Evolutionary conservation across 495 filamentous ascomycete species (phyloP).

Genomic region (Apodospora peruviana): DNA sequence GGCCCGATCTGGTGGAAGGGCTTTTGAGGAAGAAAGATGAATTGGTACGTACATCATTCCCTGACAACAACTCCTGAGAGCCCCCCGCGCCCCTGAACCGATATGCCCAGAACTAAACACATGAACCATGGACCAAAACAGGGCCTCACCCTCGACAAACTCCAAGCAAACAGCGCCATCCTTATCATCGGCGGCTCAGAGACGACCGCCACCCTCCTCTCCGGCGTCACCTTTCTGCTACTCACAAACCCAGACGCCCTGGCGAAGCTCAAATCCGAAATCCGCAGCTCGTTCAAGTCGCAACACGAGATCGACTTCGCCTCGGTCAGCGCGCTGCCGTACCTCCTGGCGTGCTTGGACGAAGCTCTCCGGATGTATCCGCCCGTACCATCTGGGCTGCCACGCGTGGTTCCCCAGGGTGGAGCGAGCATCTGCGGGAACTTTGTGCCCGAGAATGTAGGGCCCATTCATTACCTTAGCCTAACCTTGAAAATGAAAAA

Average conservation of each 20-base stretch:
- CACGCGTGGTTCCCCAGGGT: constrained; percentile 37
- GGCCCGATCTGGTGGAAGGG: constrained; percentile 46
- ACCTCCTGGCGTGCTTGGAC: constrained; percentile 51
- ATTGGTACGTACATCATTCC: constrained; percentile 19
- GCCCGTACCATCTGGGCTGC: constrained; percentile 43
- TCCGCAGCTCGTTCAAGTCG: constrained; percentile 43
- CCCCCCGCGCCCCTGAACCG: too few relatives aligned
- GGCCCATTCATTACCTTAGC: constrained; percentile 11
- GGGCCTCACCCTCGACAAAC: constrained; percentile 33
- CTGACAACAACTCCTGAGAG: too few relatives aligned
- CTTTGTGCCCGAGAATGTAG: constrained; percentile 38
- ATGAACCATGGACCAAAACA: constrained; percentile 7
- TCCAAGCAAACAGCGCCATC: constrained; percentile 35
- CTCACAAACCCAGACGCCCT: constrained; percentile 39
- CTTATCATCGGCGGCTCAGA: constrained; percentile 54
- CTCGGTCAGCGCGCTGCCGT: constrained; percentile 41
- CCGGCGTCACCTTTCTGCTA: constrained; percentile 47
- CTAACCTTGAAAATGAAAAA: not conserved
- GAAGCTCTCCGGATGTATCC: constrained; percentile 57
- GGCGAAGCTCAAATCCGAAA: constrained; percentile 42
- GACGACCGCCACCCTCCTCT: constrained; percentile 55
- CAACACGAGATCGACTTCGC: constrained; percentile 48
- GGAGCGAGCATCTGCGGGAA: constrained; percentile 45
- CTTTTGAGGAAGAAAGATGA: constrained; percentile 43
- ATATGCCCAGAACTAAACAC: not conserved